Evolutionary conservation across 2,329 filamentous ascomycete species (phyloP), one percentile per base, ranked within the genome.

Genomic region (Arthrinium phaeospermum): DNA sequence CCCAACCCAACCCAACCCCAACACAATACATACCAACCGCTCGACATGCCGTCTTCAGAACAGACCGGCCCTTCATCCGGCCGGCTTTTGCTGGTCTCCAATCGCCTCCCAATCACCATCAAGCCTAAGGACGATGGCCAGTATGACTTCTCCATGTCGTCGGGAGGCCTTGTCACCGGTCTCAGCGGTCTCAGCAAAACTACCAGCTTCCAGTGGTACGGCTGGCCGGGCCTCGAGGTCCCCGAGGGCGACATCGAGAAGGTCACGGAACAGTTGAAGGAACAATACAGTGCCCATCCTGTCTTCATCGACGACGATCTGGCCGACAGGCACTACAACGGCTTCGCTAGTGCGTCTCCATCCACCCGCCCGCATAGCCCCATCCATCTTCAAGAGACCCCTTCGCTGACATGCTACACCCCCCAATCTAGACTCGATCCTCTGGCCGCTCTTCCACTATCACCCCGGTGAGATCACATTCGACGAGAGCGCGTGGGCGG

Each of bases 361-460:
- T 10, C 37, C 37, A 8, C 37, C 7, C 37, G 8, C 22, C 7
- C 19, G n/a, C 19, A n/a, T 19, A n/a, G 8, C 8, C 70, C 19
- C 14, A 27, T 57, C 44, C 27, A 51, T 71, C 67, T 22, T 24
- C n/a, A 37, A 13, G 34, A n/a, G 37, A n/a, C 46, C 67, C 67
- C 51, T 53, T 19, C 51, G 45, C 37, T 73, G 12, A 69, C 64
- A 46, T 37, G 67, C 77, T 72, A 77, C 53, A 19, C 57, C 12
- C 45, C 30, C 71, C 14, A 13, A 76, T 14, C 14, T 76, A 96
- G 94, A 99, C 84, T 97, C 94, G 10, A 98, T 98, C 82, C 91
- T 99, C 73, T 99, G 96, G 96, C 96, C 96, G 3, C 91, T 99
- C 51, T 97, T 99, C 87, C 96, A 98, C 86, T 98, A 98, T 85